Evolutionary conservation across 768 basidiomycete species (phyloP).

Genomic region (Kondoa subrosea): DNA sequence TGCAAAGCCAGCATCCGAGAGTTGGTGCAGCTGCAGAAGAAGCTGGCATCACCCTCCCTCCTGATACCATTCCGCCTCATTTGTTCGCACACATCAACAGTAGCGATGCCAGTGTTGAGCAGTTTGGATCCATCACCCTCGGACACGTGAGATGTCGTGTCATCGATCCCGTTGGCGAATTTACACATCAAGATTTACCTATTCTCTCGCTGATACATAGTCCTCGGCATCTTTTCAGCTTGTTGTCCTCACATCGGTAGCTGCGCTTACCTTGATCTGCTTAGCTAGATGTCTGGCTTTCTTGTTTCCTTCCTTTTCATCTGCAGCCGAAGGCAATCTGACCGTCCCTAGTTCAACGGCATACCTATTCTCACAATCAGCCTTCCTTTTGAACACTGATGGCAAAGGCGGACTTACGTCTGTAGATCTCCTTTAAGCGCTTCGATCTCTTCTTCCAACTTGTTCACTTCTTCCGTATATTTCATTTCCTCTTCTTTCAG

Average conservation of each 20-base stretch:
- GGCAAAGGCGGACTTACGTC: not conserved
- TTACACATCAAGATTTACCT: no score
- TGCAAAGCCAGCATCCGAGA: not conserved
- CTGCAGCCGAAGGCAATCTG: not conserved
- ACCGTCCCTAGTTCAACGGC: not conserved
- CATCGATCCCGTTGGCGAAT: no score
- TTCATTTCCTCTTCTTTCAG: not conserved
- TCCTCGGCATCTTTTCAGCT: no score
- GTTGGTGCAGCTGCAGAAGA: not conserved
- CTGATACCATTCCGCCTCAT: not conserved
- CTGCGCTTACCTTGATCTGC: not conserved
- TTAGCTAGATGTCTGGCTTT: not conserved
- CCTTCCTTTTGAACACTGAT: not conserved
- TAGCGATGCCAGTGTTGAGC: no score
- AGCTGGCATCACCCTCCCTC: not conserved
- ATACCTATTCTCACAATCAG: no score
- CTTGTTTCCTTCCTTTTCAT: not conserved
- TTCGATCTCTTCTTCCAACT: not conserved
- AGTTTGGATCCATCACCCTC: no score
- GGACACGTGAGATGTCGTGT: no score
- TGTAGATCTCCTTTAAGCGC: not conserved
- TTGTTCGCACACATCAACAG: not conserved
- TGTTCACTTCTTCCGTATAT: not conserved
- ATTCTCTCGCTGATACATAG: no score
- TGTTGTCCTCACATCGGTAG: not conserved